Evolutionary conservation across 2,329 filamentous ascomycete species (phyloP).

Genomic region (Neofusicoccum kwambonambiense): DNA sequence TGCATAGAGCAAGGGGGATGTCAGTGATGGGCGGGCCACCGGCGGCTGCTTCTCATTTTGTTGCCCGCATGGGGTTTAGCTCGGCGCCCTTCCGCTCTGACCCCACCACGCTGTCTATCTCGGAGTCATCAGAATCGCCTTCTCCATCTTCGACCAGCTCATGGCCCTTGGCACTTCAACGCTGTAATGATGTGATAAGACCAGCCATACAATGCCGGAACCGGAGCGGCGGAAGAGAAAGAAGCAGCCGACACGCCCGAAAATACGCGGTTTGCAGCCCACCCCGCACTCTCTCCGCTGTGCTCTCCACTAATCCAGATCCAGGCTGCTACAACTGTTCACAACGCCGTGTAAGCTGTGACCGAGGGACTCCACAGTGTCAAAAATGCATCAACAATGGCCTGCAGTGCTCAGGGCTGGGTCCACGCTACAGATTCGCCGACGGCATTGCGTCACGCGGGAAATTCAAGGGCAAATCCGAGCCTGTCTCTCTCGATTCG

Average conservation of each 20-base stretch:
- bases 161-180: no score
- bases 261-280: neutral
- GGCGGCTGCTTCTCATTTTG: neutral
- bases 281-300: neutral
- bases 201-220: neutral
- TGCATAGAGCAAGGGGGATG: no score
- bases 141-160: neutral
- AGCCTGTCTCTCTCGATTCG: neutral
- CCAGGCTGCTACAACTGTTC: neutral
- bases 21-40: no score
- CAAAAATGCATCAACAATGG: neutral
- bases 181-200: neutral
- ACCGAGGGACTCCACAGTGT: neutral
- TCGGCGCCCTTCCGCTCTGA: neutral
- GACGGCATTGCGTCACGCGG: neutral
- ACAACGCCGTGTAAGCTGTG: neutral
- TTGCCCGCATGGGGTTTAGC: neutral
- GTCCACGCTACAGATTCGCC: neutral
- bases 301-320: neutral
- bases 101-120: neutral
- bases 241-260: neutral
- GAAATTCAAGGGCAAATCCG: neutral
- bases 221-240: neutral
- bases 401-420: neutral
- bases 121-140: neutral